A percentile compares a stretch with the other conserved stretches of the same genome.
Conservation (phyloP, 106 monocot species). For the Alisma plantagoaquatica region DNA sequence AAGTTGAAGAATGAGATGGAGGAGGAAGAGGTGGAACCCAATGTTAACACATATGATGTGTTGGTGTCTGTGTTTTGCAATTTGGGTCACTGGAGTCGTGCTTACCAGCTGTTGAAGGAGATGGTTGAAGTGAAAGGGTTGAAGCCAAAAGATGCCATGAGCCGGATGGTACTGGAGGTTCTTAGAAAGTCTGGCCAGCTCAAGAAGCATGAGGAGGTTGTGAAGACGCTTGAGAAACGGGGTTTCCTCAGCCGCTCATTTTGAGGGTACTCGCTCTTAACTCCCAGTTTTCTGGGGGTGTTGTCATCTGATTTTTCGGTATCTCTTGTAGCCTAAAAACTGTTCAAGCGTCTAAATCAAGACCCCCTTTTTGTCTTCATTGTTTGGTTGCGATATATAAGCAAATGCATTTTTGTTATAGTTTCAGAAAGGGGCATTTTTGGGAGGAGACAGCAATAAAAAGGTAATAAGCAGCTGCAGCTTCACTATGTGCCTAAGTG, state of each 20-base stretch:
- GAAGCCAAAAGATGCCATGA: constrained; percentile 35
- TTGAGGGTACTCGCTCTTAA: no score
- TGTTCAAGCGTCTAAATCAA: no score
- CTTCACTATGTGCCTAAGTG: no score
- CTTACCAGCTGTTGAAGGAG: constrained; percentile 64
- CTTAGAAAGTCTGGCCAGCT: constrained; percentile 63
- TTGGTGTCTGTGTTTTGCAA: constrained; percentile 61
- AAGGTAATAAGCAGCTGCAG: no score
- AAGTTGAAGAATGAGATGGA: constrained; percentile 96
- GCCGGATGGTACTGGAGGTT: constrained; percentile 41
- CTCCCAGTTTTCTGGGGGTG: no score
- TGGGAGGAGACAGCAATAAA: no score
- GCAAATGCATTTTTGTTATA: no score
- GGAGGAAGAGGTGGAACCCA: constrained; percentile 68
- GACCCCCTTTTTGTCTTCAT: no score
- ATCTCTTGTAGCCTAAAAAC: no score
- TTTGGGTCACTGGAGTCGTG: constrained; percentile 80
- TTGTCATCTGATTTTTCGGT: no score
- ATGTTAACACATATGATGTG: constrained; percentile 73
- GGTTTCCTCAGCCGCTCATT: constrained; percentile 56
- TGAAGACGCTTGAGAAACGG: constrained; percentile 53
- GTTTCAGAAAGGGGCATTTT: no score
- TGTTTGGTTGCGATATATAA: no score
- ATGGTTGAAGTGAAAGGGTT: constrained; percentile 80
- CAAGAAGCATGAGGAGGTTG: constrained; percentile 68